Evolutionary conservation across 2,329 filamentous ascomycete genomes (phyloP).

Genomic region (Penicillium brevicompactum): DNA sequence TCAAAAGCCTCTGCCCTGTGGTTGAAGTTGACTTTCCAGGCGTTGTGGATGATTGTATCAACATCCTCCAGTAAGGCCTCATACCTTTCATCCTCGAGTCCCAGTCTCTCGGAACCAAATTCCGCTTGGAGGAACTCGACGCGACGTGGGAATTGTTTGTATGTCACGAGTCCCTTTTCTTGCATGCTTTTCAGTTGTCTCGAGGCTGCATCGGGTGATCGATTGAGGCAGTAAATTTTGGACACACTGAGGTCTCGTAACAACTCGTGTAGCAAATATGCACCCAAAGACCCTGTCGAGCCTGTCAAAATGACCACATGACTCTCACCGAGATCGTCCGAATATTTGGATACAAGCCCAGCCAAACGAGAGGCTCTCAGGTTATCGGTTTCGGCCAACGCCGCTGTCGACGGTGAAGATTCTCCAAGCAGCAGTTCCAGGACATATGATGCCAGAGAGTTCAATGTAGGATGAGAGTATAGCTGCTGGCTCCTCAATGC

Average conservation of each 20-base stretch:
- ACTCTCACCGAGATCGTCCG: neutral
- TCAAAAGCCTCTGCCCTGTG: conserved; percentile 15
- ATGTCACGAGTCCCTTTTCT: conserved; percentile 7
- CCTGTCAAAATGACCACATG: conserved; percentile 19
- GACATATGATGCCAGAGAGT: conserved; percentile 1
- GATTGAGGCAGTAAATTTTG: conserved; percentile 24
- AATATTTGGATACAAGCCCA: conserved; percentile 7
- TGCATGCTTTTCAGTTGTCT: conserved; percentile 6
- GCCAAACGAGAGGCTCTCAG: conserved; percentile 8
- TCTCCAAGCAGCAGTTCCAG: conserved; percentile 8
- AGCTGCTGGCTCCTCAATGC: conserved; percentile 3
- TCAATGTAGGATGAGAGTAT: neutral
- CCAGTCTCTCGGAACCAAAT: conserved; percentile 27
- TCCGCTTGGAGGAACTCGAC: conserved; percentile 38
- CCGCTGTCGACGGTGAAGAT: neutral
- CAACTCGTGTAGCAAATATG: conserved; percentile 19
- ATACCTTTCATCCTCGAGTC: conserved; percentile 27
- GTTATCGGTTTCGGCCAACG: conserved; percentile 8
- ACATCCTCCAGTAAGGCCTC: conserved; percentile 22
- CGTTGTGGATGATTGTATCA: conserved; percentile 39
- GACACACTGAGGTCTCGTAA: conserved; percentile 5
- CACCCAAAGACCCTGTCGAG: conserved; percentile 24
- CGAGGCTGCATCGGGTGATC: conserved; percentile 7
- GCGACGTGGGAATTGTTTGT: conserved; percentile 12
- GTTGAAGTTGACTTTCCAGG: conserved; percentile 38